phyloP scores from a whole-genome alignment of 495 filamentous ascomycete genomes.

The Choiromyces venosus region DNA sequence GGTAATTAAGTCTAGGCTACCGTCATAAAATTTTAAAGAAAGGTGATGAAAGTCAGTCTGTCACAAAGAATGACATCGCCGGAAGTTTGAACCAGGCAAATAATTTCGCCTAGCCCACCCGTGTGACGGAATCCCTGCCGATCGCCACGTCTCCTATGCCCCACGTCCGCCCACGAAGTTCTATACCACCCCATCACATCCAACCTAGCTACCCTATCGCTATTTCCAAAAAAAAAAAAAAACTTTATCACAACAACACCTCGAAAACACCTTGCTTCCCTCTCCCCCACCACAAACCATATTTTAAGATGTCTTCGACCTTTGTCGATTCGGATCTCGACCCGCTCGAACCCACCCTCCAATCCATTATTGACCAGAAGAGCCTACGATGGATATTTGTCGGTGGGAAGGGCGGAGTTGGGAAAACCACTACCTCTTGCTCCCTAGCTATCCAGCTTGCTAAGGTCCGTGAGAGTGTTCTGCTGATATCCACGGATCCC shows the following conservation, averaged over 20 bases:
- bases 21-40: background rate
- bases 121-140: background rate
- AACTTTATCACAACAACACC: background rate
- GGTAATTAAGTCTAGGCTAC: too few relatives aligned
- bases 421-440: slow-evolving; percentile 98
- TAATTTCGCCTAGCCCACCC: background rate
- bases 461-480: slow-evolving; percentile 86
- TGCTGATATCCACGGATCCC: slow-evolving; percentile 97
- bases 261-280: background rate
- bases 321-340: slow-evolving; percentile 58
- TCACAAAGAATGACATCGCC: background rate
- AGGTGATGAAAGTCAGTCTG: background rate
- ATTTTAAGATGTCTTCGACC: background rate
- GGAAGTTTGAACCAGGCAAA: background rate
- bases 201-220: background rate
- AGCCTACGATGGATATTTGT: slow-evolving; percentile 98
- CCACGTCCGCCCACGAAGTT: background rate
- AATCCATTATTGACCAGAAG: slow-evolving; percentile 89
- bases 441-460: slow-evolving; percentile 97
- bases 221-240: background rate
- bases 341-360: slow-evolving; percentile 80
- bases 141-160: background rate
- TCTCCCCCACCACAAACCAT: background rate
- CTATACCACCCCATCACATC: background rate
- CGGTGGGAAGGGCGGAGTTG: slow-evolving; percentile 97